Evolutionary conservation across 139 green algal genomes (phyloP).

Genomic region (Coelastrella sp.): DNA sequence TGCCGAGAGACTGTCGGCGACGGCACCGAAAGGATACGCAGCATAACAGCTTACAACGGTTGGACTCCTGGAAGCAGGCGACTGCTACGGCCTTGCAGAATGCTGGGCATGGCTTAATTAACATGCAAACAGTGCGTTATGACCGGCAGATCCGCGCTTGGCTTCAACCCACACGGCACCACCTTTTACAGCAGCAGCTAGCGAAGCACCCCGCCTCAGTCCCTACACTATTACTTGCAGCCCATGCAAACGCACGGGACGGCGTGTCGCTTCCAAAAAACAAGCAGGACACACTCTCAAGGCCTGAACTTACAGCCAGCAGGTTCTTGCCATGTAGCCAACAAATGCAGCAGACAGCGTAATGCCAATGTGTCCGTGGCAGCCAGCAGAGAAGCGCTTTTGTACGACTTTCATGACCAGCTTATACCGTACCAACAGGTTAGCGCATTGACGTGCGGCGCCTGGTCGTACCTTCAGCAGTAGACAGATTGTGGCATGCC

Average conservation of each 20-base stretch:
- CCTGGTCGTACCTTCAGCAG: too few relatives aligned
- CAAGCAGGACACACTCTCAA: neutral
- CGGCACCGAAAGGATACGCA: neutral
- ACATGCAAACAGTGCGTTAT: too few relatives aligned
- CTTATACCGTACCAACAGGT: conserved; percentile 43
- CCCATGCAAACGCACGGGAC: neutral
- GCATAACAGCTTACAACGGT: neutral
- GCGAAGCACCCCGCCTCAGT: neutral
- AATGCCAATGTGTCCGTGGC: too few relatives aligned
- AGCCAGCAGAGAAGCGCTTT: neutral
- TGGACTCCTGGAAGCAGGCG: neutral
- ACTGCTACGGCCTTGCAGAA: too few relatives aligned
- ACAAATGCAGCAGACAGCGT: too few relatives aligned
- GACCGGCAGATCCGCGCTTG: too few relatives aligned
- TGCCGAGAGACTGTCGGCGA: too few relatives aligned
- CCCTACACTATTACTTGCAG: neutral
- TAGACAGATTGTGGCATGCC: too few relatives aligned
- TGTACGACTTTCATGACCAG: conserved; percentile 40
- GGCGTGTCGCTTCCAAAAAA: too few relatives aligned
- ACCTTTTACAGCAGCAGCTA: neutral
- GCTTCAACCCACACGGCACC: too few relatives aligned
- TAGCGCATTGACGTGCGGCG: neutral
- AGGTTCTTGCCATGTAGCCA: too few relatives aligned
- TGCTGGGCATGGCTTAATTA: too few relatives aligned
- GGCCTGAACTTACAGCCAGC: neutral